Evolutionary conservation across 1,139 yeast species (phyloP), one percentile per base, ranked within the genome.

Genomic region (Pichia cactophila): DNA sequence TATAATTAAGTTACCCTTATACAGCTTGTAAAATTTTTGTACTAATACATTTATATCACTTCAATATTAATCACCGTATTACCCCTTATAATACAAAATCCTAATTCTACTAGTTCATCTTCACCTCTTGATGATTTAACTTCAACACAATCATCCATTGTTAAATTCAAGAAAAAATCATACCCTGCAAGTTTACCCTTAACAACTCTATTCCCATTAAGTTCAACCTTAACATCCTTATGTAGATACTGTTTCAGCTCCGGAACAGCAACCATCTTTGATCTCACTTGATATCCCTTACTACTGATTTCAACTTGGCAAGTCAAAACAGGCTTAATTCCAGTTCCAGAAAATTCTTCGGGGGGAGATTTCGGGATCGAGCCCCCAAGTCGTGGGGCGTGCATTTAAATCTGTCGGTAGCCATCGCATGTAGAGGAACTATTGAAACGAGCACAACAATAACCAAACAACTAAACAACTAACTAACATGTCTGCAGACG

Each of bases 61-160:
- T 64, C 67, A 23, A 64, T 57, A 46, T 64, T 62, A 11, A 63
- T 58, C 3, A 64, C 59, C 1, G 67, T 63, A 45, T 64, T 64
- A 2, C 68, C 68, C 44, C 68, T 58, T 8, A 64, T 49, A 41
- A 64, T 65, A 49, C 61, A 57, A 36, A 60, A 61, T 9, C 68
- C 68, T 23, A 63, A 50, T n/a, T 55, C 52, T 28, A 56, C 49
- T 17, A 45, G 49, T 14, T 53, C 52, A 14, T 48, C 48, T n/a
- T 52, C 52, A 5, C 45, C 43, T 28, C 45, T 44, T 9, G 43
- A 17, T 9, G 56, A 42, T 14, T 38, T 47, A n/a, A 56, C 41
- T 47, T 64, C 65, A 5, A 62, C 61, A 14, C 62, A 58, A 36
- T 64, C 61, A n/a, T 55, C 50, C n/a, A 64, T 31, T 16, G 66